phyloP scores from a whole-genome alignment of 2,329 filamentous ascomycete genomes.

The Talaromyces sp. region DNA sequence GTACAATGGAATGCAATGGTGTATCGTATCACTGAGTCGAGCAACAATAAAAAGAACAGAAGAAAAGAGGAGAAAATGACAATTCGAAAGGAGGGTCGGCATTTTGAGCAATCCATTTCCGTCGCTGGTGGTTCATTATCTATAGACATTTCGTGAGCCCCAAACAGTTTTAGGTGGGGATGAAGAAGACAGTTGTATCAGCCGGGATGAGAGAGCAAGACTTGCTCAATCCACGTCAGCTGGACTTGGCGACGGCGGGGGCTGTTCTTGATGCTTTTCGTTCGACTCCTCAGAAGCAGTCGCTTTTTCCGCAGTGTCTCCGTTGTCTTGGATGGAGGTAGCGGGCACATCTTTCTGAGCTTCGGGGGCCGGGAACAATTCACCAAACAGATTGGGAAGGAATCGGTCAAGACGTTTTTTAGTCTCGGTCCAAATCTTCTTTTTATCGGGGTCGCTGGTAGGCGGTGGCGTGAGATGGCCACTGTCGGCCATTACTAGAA shows the following conservation, averaged over 20 bases:
- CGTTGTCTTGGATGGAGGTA: not conserved
- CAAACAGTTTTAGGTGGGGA: not conserved
- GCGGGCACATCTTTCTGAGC: not conserved
- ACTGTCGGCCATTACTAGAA: slow-evolving; percentile 89
- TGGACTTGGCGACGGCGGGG: slow-evolving; percentile 9
- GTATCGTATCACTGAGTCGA: not conserved
- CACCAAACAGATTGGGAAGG: slow-evolving; percentile 56
- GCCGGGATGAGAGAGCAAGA: not conserved
- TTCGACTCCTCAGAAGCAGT: not conserved
- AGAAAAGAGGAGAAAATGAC: not conserved
- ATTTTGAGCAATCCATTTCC: not conserved
- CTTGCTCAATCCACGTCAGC: slow-evolving; percentile 15
- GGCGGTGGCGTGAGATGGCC: slow-evolving; percentile 78
- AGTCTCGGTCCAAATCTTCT: slow-evolving; percentile 59
- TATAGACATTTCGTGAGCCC: slow-evolving; percentile 10
- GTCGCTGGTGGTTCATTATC: slow-evolving; percentile 3
- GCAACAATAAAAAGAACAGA: not conserved
- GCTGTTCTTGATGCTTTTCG: slow-evolving; percentile 5
- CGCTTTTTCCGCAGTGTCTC: not conserved
- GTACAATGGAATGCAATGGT: slow-evolving; percentile 8
- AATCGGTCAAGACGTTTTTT: slow-evolving; percentile 58
- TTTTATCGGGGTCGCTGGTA: slow-evolving; percentile 46
- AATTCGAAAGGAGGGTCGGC: not conserved
- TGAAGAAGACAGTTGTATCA: not conserved
- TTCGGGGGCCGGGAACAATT: slow-evolving; percentile 51